phyloP scores from a whole-genome alignment of 2,329 filamentous ascomycete genomes.

The Aureobasidium sp. region DNA sequence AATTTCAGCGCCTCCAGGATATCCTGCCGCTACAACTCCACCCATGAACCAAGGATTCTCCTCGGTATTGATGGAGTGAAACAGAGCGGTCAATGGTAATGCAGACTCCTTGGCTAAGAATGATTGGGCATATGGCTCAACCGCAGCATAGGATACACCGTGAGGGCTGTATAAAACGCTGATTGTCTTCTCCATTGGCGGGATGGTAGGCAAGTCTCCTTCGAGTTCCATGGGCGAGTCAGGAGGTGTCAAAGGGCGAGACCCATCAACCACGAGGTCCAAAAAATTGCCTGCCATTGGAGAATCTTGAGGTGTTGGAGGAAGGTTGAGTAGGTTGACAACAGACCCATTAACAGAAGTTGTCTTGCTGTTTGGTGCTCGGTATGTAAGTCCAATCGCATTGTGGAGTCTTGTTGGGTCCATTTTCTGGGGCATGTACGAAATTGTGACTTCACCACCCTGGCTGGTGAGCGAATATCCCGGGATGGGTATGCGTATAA shows the following conservation, averaged over 20 bases:
- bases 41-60: slow-evolving; percentile 56
- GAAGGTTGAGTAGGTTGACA: slow-evolving; percentile 34
- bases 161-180: slow-evolving; percentile 61
- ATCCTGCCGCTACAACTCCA: slow-evolving; percentile 51
- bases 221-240: slow-evolving; percentile 17
- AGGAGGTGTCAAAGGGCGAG: not conserved
- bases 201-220: slow-evolving; percentile 25
- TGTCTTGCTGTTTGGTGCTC: slow-evolving; percentile 45
- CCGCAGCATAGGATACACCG: slow-evolving; percentile 48
- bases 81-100: slow-evolving; percentile 55
- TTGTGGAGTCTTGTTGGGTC: slow-evolving; percentile 58
- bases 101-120: slow-evolving; percentile 50
- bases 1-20: slow-evolving; percentile 51
- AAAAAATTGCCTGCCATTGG: slow-evolving; percentile 4
- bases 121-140: slow-evolving; percentile 50
- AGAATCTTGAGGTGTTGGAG: slow-evolving; percentile 16
- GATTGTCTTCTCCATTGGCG: slow-evolving; percentile 40
- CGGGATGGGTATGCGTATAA: slow-evolving; percentile 49
- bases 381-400: slow-evolving; percentile 66
- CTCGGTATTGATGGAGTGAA: slow-evolving; percentile 58
- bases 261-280: not conserved
- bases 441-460: slow-evolving; percentile 63
- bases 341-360: slow-evolving; percentile 30
- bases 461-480: slow-evolving; percentile 46
- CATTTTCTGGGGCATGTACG: slow-evolving; percentile 55